Evolutionary conservation across 768 basidiomycete genomes (phyloP).

Genomic region (Leccinum subgranulosum): DNA sequence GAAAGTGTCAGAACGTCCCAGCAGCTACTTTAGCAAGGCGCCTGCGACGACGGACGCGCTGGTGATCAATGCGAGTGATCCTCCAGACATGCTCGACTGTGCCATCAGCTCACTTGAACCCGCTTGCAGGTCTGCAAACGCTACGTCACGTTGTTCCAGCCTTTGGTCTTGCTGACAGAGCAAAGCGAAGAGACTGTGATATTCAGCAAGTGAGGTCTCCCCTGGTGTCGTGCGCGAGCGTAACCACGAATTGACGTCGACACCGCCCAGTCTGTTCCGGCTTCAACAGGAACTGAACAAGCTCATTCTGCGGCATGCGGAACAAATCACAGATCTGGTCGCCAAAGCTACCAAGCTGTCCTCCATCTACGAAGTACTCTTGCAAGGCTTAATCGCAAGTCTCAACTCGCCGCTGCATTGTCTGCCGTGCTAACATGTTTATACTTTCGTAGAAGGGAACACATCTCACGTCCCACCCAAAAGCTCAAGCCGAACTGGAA

Average conservation of each 20-base stretch:
- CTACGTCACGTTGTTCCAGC: conserved; percentile 80
- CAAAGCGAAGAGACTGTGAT: conserved; percentile 95
- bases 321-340: conserved; percentile 57
- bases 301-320: conserved; percentile 70
- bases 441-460: conserved; percentile 51
- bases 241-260: background rate
- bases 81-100: background rate
- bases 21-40: conserved; percentile 61
- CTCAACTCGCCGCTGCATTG: background rate
- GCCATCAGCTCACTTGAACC: background rate
- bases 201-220: conserved; percentile 73
- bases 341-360: conserved; percentile 67
- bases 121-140: conserved; percentile 59
- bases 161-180: conserved; percentile 74
- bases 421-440: background rate
- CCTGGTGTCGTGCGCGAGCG: background rate
- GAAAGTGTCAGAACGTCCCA: conserved; percentile 71
- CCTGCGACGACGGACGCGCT: conserved; percentile 63
- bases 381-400: conserved; percentile 76
- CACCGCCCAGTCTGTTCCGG: conserved; percentile 62
- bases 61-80: conserved; percentile 54
- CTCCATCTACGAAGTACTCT: conserved; percentile 69
- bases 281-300: conserved; percentile 80
- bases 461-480: conserved; percentile 73
- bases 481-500: conserved; percentile 80